Conservation (phyloP, 345 rosid genomes). For the Murraya paniculata region DNA sequence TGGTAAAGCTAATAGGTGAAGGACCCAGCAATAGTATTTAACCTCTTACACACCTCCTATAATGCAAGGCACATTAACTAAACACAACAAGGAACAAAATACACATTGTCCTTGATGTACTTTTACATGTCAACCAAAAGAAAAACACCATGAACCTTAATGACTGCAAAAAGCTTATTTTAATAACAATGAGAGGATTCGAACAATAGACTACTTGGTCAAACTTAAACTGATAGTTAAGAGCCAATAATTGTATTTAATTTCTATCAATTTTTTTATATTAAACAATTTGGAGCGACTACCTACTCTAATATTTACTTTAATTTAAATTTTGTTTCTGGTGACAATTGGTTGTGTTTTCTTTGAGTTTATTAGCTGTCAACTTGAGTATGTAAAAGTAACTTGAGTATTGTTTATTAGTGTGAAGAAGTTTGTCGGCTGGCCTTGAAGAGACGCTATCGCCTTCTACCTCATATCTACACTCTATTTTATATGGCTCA, state of each 20-base stretch:
- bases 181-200: not conserved
- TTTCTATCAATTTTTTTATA: not conserved
- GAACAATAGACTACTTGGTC: not conserved
- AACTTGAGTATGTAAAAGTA: not conserved
- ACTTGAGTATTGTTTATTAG: constrained; percentile 34
- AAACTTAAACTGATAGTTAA: not conserved
- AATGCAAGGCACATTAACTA: not conserved
- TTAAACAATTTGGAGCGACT: not conserved
- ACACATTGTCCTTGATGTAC: not conserved
- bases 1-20: not conserved
- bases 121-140: not conserved
- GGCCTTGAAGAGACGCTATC: constrained; percentile 87
- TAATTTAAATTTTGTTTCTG: not conserved
- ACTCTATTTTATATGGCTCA: constrained; percentile 87
- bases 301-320: not conserved
- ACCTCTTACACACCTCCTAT: not conserved
- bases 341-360: not conserved
- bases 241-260: not conserved
- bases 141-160: not conserved
- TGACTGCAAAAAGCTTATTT: not conserved
- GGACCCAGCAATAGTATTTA: not conserved
- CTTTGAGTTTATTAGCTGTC: not conserved
- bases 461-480: constrained; percentile 76
- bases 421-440: constrained; percentile 92
- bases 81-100: not conserved